phyloP scores from a whole-genome alignment of 1,284 basidiomycete species.

The Ustilago curta region DNA sequence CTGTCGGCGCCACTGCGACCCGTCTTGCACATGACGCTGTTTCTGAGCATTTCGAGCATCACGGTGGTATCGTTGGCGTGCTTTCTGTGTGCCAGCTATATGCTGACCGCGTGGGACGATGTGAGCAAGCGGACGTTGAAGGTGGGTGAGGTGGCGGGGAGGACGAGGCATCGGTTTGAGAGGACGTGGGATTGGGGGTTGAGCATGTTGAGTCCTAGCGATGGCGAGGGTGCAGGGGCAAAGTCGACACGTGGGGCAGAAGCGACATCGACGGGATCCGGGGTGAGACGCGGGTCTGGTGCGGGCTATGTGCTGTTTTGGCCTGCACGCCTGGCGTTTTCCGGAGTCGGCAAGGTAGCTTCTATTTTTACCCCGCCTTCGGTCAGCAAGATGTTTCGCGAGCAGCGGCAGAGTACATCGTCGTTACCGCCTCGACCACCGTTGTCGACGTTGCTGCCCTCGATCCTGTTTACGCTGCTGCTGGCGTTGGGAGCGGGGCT shows the following conservation, averaged over 20 bases:
- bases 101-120: constrained; percentile 61
- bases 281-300: constrained; percentile 11
- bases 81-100: constrained; percentile 56
- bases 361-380: constrained; percentile 20
- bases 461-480: constrained; percentile 58
- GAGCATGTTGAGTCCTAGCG: constrained; percentile 36
- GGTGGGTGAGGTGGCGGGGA: constrained; percentile 41
- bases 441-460: constrained; percentile 55
- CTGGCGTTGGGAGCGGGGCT: constrained; percentile 57
- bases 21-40: constrained; percentile 56
- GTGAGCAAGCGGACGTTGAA: constrained; percentile 36
- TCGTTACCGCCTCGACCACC: constrained; percentile 58
- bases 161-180: constrained; percentile 39
- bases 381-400: constrained; percentile 21
- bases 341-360: constrained; percentile 21
- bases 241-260: constrained; percentile 1
- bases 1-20: constrained; percentile 56
- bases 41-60: constrained; percentile 59
- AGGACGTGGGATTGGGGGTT: constrained; percentile 47
- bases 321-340: constrained; percentile 39
- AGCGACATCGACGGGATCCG: neutral
- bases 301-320: constrained; percentile 23
- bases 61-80: constrained; percentile 51
- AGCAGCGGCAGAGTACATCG: constrained; percentile 5
- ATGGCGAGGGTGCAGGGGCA: constrained; percentile 3